These are phyloP conservation scores for Grosmannia clavigera DNA, from an alignment of 2,329 filamentous ascomycete genomes.

Conservation along the genomic window DNA sequence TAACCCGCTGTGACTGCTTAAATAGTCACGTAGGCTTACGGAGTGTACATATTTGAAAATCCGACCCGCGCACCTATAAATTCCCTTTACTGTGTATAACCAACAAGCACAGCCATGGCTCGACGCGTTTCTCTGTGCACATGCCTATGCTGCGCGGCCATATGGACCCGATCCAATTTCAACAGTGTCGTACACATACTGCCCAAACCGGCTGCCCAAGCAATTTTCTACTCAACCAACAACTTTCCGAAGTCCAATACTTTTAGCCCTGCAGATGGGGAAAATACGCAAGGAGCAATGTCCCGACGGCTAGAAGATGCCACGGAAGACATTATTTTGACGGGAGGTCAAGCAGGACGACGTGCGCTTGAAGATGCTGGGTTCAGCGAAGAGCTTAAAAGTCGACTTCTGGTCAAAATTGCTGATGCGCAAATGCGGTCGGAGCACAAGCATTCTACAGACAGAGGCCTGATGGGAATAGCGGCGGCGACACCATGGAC, in stretches of 20 bases:
- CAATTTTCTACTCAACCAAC: not conserved
- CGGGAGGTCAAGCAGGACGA: conserved; percentile 45
- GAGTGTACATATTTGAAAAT: no score
- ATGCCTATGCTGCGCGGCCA: not conserved
- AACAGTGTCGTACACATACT: no score
- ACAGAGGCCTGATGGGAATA: conserved; percentile 52
- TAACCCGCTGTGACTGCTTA: no score
- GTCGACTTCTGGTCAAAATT: conserved; percentile 43
- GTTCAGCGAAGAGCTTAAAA: conserved; percentile 51
- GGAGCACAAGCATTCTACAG: conserved; percentile 40
- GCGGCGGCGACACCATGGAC: conserved; percentile 64
- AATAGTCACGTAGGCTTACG: no score
- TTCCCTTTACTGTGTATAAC: not conserved
- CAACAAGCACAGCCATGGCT: not conserved
- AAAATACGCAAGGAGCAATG: conserved; percentile 32
- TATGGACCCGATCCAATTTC: no score
- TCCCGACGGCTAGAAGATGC: conserved; percentile 46
- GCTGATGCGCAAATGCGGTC: conserved; percentile 41
- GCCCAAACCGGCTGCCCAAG: no score
- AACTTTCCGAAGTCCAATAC: not conserved
- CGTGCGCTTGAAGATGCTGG: conserved; percentile 49
- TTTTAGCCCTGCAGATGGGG: not conserved
- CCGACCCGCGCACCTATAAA: no score
- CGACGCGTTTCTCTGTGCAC: not conserved
- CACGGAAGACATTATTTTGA: conserved; percentile 48